Percentiles rank a stretch among this genome's conserved stretches.
phyloP scores from a whole-genome alignment of 2,329 filamentous ascomycete genomes.

The Penicillium brevicompactum region DNA sequence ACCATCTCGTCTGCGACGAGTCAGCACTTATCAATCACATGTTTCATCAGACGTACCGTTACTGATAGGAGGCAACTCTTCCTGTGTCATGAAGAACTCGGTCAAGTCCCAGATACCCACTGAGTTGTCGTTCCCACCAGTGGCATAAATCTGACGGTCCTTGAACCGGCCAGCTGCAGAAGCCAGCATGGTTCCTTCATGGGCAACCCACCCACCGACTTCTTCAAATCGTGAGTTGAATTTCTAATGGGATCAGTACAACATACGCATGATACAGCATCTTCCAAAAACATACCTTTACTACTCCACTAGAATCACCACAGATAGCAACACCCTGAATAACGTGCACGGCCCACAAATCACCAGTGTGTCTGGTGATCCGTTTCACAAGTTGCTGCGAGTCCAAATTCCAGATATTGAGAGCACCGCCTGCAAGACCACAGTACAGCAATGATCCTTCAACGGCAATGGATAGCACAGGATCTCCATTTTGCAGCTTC shows the following conservation, averaged over 20 bases:
- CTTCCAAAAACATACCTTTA: conserved; percentile 64
- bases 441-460: conserved; percentile 93
- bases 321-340: conserved; percentile 84
- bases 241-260: conserved; percentile 49
- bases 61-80: conserved; percentile 53
- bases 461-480: conserved; percentile 75
- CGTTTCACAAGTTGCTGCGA: conserved; percentile 87
- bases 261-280: background rate
- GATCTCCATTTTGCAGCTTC: conserved; percentile 63
- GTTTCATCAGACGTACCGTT: conserved; percentile 50
- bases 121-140: conserved; percentile 88
- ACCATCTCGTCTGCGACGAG: conserved; percentile 57
- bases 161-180: conserved; percentile 74
- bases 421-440: conserved; percentile 80
- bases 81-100: conserved; percentile 53
- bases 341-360: conserved; percentile 85
- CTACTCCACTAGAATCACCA: conserved; percentile 83
- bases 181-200: conserved; percentile 82
- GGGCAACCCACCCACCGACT: conserved; percentile 76
- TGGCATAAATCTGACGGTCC: conserved; percentile 81
- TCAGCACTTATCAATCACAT: conserved; percentile 10
- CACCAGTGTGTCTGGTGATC: conserved; percentile 76
- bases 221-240: conserved; percentile 83
- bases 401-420: conserved; percentile 96
- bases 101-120: conserved; percentile 85